Evolutionary conservation across 129 eudicot genomes (phyloP).

Genomic region (Heracleum sosnowskyi): DNA sequence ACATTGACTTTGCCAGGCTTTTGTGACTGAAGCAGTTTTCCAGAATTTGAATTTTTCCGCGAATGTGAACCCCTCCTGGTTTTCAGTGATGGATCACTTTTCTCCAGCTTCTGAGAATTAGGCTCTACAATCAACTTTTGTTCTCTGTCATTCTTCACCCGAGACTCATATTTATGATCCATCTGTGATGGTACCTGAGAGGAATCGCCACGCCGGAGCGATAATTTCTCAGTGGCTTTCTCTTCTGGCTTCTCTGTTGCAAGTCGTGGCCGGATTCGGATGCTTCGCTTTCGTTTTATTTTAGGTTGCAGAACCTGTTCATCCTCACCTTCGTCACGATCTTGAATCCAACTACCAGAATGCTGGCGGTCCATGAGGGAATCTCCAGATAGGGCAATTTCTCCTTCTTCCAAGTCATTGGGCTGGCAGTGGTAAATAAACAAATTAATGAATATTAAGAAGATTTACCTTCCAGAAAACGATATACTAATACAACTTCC

Average conservation of each 20-base stretch:
- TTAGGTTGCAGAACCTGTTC: conserved; percentile 92
- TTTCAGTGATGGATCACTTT: conserved; percentile 39
- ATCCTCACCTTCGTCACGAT: conserved; percentile 90
- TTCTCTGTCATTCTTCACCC: conserved; percentile 35
- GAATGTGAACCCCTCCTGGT: conserved; percentile 41
- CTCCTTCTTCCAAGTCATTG: conserved; percentile 98
- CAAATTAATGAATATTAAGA: not conserved
- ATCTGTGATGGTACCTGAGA: conserved; percentile 47
- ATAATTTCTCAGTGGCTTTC: conserved; percentile 35
- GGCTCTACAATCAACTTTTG: conserved; percentile 37
- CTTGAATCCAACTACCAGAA: conserved; percentile 86
- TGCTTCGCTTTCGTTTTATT: conserved; percentile 78
- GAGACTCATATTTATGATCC: conserved; percentile 40
- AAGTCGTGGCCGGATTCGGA: conserved; percentile 67
- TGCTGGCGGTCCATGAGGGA: conserved; percentile 70
- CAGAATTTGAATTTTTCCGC: conserved; percentile 39
- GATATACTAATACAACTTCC: not conserved
- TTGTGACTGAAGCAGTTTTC: conserved; percentile 32
- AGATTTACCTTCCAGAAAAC: conserved; percentile 2
- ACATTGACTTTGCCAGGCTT: conserved; percentile 48
- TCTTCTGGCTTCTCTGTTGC: conserved; percentile 48
- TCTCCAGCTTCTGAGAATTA: conserved; percentile 35
- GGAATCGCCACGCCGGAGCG: conserved; percentile 49
- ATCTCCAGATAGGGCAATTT: conserved; percentile 77
- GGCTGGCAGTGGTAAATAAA: conserved; percentile 27